Conservation (phyloP, 2,329 filamentous ascomycete species). For the Trichoderma citrinoviride region DNA sequence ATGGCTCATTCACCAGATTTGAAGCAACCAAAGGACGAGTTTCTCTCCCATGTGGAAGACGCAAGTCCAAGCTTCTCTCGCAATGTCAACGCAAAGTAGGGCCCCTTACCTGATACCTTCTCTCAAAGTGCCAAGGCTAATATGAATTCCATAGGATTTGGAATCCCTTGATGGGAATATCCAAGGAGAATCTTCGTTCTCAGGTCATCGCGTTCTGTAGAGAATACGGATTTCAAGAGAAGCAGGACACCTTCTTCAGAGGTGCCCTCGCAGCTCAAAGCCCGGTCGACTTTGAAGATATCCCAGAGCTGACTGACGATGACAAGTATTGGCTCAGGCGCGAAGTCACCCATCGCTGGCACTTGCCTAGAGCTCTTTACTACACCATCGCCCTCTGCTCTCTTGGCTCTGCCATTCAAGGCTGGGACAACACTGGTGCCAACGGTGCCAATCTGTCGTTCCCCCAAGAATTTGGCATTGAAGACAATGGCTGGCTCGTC, state of each 20-base stretch:
- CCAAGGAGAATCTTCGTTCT: slow-evolving; percentile 25
- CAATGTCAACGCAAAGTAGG: slow-evolving; percentile 35
- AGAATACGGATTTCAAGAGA: slow-evolving; percentile 31
- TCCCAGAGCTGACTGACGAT: slow-evolving; percentile 28
- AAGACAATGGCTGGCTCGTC: slow-evolving; percentile 48
- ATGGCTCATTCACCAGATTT: slow-evolving; percentile 15
- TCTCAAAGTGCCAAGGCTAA: background rate
- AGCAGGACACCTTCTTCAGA: slow-evolving; percentile 29
- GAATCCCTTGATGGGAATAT: slow-evolving; percentile 30
- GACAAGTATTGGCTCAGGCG: slow-evolving; percentile 28
- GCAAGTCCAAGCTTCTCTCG: slow-evolving; percentile 27
- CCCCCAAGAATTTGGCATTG: slow-evolving; percentile 37
- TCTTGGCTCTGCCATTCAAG: slow-evolving; percentile 34
- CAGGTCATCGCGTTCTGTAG: slow-evolving; percentile 30
- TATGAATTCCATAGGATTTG: slow-evolving; percentile 25
- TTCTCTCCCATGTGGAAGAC: slow-evolving; percentile 26
- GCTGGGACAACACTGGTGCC: slow-evolving; percentile 47
- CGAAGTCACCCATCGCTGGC: slow-evolving; percentile 33
- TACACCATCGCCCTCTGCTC: slow-evolving; percentile 33
- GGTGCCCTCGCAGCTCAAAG: slow-evolving; percentile 33
- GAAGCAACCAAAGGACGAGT: slow-evolving; percentile 26
- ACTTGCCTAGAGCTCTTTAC: slow-evolving; percentile 30
- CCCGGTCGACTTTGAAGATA: slow-evolving; percentile 23
- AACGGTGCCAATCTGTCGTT: slow-evolving; percentile 42
- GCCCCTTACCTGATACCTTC: too few species aligned